A percentile compares a stretch with the other conserved stretches of the same genome.
These are phyloP conservation scores for Leccinum olivaceopallidum DNA, from an alignment of 768 basidiomycete genomes.

Conservation along the genomic window DNA sequence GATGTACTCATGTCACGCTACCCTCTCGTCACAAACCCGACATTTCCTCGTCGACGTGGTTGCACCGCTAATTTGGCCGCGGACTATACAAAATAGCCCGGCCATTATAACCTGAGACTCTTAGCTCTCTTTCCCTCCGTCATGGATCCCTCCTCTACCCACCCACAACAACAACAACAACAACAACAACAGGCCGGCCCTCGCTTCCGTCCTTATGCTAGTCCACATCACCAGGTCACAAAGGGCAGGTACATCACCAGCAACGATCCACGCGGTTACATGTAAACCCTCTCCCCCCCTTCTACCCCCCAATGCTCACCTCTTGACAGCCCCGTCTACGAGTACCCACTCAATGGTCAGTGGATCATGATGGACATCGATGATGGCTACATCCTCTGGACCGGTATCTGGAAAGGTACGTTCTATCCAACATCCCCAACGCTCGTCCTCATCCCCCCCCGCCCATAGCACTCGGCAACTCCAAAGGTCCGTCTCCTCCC, in stretches of 20 bases:
- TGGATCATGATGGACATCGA: conserved; percentile 98
- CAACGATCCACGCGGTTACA: conserved; percentile 87
- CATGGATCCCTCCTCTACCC: conserved; percentile 44
- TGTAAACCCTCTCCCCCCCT: conserved; percentile 47
- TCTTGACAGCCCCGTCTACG: conserved; percentile 71
- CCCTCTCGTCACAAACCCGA: conserved; percentile 28
- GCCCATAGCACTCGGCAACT: conserved; percentile 72
- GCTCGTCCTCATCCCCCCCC: conserved; percentile 11
- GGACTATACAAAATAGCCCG: conserved; percentile 30
- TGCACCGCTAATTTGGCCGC: conserved; percentile 33
- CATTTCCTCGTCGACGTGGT: conserved; percentile 38
- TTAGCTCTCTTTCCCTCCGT: conserved; percentile 1
- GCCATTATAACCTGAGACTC: conserved; percentile 19
- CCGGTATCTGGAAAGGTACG: conserved; percentile 91
- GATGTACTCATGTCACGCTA: conserved; percentile 26
- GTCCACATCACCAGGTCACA: conserved; percentile 75
- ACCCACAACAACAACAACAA: conserved; percentile 4
- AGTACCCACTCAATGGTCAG: conserved; percentile 86
- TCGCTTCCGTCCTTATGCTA: conserved; percentile 68
- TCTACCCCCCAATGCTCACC: not conserved
- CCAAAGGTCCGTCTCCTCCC: conserved; percentile 61
- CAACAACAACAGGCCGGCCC: conserved; percentile 22
- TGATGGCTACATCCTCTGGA: conserved; percentile 91
- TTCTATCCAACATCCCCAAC: not conserved
- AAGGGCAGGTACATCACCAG: conserved; percentile 89